Evolutionary conservation across 306 rosid species (phyloP), one percentile per base, ranked within the genome.

Genomic region (Pterocarpus macrocarpus): DNA sequence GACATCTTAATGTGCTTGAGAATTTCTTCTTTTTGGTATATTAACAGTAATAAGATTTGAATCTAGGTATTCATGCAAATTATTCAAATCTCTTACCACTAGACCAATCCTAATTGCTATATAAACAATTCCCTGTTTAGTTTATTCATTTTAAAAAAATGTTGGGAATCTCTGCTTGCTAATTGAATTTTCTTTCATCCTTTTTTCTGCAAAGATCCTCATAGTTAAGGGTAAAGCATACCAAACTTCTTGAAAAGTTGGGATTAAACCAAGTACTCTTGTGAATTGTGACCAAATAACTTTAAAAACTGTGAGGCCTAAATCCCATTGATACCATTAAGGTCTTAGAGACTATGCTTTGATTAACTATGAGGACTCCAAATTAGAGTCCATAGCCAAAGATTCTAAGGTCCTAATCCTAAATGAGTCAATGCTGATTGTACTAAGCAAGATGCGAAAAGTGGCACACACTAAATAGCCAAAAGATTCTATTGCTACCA

Each of bases 341-440:
- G 15, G 43, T 38, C 64, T 7, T 22, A 5, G 16, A 38, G 34
- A 22, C 28, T 22, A 22, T 22, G 28, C 28, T 22, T 22, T 22
- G 0, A 22, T 12, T n/a, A 32, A 11, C 68, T 16, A 11, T 28
- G 30, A 39, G 63, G 38, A 14, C 69, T 52, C 69, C 59, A 64
- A 64, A 50, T 64, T 49, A 59, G 58, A 67, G 77, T 22, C 17
- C 35, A 74, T 9, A 53, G 8, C 35, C 9, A 58, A 59, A 61
- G 38, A 66, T 65, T 28, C 58, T 56, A 5, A 16, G 11, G 41
- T 77, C 74, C 39, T 45, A 77, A 17, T 33, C 56, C 22, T 67
- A 49, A 71, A 41, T 36, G 63, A 75, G 80, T 62, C 72, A 76
- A 64, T 15, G 71, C 45, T 7, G 14, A 38, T 36, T 38, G 34